Evolutionary conservation across 352 stramenopile genomes (phyloP).

Genomic region (Globisporangium solare): DNA sequence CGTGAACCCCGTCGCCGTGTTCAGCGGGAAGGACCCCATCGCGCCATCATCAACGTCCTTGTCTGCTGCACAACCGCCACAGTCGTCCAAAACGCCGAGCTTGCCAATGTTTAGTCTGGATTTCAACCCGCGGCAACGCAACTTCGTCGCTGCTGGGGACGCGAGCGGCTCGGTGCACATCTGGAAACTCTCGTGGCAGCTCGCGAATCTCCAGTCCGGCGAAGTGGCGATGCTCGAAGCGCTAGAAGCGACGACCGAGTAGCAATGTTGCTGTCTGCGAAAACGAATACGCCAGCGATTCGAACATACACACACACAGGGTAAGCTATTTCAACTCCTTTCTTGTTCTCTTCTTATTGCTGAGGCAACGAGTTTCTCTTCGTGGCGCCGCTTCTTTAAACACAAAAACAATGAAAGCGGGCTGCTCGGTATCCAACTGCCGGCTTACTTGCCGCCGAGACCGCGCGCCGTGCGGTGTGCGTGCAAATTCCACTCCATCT

Average conservation of each 20-base stretch:
- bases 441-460: conserved; percentile 56
- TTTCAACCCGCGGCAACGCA: conserved; percentile 81
- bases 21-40: conserved; percentile 31
- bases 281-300: neutral
- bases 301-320: neutral
- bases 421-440: neutral
- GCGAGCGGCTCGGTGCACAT: conserved; percentile 60
- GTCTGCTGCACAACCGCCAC: too few relatives aligned
- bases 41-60: conserved; percentile 3
- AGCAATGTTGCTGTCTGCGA: neutral
- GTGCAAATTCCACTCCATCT: conserved; percentile 88
- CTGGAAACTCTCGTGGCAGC: conserved; percentile 81
- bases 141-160: conserved; percentile 78
- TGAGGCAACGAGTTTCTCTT: neutral
- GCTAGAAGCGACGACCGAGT: conserved; percentile 17
- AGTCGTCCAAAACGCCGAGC: conserved; percentile 1
- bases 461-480: conserved; percentile 78
- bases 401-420: too few relatives aligned
- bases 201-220: conserved; percentile 71
- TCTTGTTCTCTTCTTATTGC: too few relatives aligned
- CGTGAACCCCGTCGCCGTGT: conserved; percentile 32
- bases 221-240: conserved; percentile 58
- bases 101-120: conserved; percentile 52
- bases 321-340: too few relatives aligned
- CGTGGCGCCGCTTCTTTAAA: neutral